A percentile compares a stretch with the other conserved stretches of the same genome.
phyloP scores from a whole-genome alignment of 371 early-diverging fungal genomes.

The Apophysomyces sp. region DNA sequence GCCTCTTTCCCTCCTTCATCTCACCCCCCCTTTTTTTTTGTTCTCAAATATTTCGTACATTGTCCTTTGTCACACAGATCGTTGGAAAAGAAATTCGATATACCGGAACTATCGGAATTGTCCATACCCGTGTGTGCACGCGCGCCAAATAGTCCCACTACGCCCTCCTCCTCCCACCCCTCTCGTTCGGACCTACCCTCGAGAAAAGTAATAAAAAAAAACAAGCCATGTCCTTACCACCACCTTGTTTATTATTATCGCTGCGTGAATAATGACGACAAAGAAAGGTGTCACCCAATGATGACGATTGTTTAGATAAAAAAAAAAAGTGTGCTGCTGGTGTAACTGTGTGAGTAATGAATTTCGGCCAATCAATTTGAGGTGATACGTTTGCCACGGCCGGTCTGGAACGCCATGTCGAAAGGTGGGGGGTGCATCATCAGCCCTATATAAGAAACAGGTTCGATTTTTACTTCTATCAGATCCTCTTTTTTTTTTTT shows the following conservation, averaged over 20 bases:
- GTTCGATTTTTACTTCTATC: background rate
- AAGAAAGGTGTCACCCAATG: too few species aligned
- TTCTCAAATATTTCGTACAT: background rate
- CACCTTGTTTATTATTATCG: background rate
- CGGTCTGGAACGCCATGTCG: background rate
- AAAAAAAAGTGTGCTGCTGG: background rate
- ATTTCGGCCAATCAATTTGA: background rate
- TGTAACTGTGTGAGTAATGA: background rate
- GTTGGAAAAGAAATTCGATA: background rate
- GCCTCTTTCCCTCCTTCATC: too few species aligned
- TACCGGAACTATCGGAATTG: background rate
- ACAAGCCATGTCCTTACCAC: background rate
- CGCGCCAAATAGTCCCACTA: too few species aligned
- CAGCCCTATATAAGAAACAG: background rate
- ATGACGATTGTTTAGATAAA: background rate
- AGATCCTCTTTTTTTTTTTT: background rate
- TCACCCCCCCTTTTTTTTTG: background rate
- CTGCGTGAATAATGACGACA: background rate
- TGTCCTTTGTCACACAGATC: background rate
- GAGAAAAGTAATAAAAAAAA: slow-evolving; percentile 2
- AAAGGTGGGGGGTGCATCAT: background rate
- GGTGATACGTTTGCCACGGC: slow-evolving; percentile 3
- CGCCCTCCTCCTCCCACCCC: background rate
- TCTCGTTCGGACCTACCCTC: background rate
- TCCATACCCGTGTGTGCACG: too few species aligned